phyloP scores from a whole-genome alignment of 441 rosid genomes.

The Cnidoscolus chayamansa region DNA sequence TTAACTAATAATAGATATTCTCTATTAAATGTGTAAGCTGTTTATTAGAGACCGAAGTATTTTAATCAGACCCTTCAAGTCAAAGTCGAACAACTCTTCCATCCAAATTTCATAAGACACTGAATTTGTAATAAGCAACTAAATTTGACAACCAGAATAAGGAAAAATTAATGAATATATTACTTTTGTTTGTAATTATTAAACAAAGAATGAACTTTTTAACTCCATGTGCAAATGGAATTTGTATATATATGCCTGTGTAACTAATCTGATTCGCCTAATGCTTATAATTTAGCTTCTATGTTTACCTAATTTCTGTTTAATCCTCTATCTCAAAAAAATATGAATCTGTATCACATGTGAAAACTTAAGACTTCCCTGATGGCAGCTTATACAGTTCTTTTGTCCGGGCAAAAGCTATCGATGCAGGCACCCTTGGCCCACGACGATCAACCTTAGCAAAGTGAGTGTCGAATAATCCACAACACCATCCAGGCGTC shows the following conservation, averaged over 20 bases:
- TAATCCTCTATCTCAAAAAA: conserved; percentile 18
- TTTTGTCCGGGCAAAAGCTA: conserved; percentile 7
- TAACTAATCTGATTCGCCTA: conserved; percentile 24
- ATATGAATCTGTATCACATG: conserved; percentile 7
- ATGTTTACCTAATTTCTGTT: conserved; percentile 22
- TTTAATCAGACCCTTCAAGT: too few relatives aligned
- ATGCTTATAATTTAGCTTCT: too few relatives aligned
- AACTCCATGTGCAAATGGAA: conserved; percentile 19
- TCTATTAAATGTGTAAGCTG: too few relatives aligned
- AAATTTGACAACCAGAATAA: neutral
- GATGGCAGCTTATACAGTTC: conserved; percentile 20
- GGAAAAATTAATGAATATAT: conserved; percentile 3
- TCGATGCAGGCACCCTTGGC: conserved; percentile 16
- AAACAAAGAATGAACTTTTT: conserved; percentile 22
- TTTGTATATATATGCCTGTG: conserved; percentile 12
- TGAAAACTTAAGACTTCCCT: conserved; percentile 18
- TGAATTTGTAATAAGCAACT: neutral
- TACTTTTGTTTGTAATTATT: conserved; percentile 20
- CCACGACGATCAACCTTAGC: conserved; percentile 11
- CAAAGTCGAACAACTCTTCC: too few relatives aligned
- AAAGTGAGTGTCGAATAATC: conserved; percentile 5
- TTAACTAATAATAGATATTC: too few relatives aligned
- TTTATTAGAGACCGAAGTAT: too few relatives aligned
- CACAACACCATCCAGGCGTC: conserved; percentile 7
- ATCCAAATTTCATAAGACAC: too few relatives aligned